Conservation (phyloP, 1,284 basidiomycete species). For the Pascua sp. region DNA sequence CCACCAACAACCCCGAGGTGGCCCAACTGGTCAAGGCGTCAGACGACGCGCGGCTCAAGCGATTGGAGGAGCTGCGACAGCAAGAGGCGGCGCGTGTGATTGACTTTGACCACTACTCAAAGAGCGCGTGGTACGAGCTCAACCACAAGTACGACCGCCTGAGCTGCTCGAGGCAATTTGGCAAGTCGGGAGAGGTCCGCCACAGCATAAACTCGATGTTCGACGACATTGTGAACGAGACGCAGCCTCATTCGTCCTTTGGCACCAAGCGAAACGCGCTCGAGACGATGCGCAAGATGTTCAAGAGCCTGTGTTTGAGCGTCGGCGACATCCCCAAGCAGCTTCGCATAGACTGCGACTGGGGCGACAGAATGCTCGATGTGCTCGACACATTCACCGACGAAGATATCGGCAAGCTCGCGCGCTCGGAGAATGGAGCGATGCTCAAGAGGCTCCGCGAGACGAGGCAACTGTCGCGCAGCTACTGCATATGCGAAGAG, state of each 20-base stretch:
- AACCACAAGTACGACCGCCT: not conserved
- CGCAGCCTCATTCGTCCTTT: not conserved
- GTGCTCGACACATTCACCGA: too few relatives aligned
- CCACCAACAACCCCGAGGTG: too few relatives aligned
- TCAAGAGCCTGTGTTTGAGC: constrained; percentile 1
- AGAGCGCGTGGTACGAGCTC: not conserved
- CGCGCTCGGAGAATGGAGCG: too few relatives aligned
- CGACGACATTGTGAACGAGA: not conserved
- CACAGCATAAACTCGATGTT: not conserved
- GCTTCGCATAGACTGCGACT: too few relatives aligned
- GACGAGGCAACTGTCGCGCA: too few relatives aligned
- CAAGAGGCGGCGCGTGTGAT: not conserved
- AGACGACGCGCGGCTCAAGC: too few relatives aligned
- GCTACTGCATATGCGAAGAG: too few relatives aligned
- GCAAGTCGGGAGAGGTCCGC: not conserved
- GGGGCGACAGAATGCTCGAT: too few relatives aligned
- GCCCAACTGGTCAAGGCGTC: too few relatives aligned
- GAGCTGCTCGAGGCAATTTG: not conserved
- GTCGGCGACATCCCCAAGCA: not conserved
- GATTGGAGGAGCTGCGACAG: not conserved
- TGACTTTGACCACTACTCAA: constrained; percentile 1
- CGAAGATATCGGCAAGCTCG: too few relatives aligned
- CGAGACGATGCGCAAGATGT: constrained; percentile 4
- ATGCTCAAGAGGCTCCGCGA: too few relatives aligned
- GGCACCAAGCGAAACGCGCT: not conserved